Evolutionary conservation across 2,329 filamentous ascomycete species (phyloP).

Genomic region (Coniochaeta hoffmannii): DNA sequence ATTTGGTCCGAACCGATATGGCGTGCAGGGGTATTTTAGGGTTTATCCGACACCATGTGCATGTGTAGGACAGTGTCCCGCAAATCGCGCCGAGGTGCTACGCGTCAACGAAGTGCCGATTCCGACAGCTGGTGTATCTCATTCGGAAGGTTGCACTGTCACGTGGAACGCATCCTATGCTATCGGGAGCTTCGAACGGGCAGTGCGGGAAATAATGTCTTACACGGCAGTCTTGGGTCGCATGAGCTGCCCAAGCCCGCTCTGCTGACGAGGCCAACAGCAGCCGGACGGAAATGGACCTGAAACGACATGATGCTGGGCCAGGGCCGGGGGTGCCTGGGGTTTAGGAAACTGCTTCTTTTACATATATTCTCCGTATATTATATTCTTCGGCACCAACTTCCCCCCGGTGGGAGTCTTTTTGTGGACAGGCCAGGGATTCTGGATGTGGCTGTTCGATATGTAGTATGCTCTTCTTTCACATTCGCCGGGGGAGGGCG

Average conservation of each 20-base stretch:
- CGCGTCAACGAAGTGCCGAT: not conserved
- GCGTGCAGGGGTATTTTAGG: not conserved
- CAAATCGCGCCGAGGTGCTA: not conserved
- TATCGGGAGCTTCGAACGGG: too few relatives aligned
- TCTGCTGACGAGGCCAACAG: not conserved
- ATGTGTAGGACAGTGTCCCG: too few relatives aligned
- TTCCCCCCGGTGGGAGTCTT: not conserved
- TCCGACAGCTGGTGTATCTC: not conserved
- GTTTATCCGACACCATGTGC: too few relatives aligned
- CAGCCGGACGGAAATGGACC: not conserved
- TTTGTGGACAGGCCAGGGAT: not conserved
- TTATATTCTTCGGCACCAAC: not conserved
- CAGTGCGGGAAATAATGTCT: not conserved
- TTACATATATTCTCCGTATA: not conserved
- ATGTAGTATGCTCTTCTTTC: not conserved
- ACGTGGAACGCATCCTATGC: too few relatives aligned
- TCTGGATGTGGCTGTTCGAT: not conserved
- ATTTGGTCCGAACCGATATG: not conserved
- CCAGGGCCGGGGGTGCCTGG: not conserved
- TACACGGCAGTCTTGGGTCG: not conserved
- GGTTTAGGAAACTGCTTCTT: not conserved
- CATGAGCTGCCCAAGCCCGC: not conserved
- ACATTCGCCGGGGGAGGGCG: too few relatives aligned
- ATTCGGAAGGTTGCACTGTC: not conserved
- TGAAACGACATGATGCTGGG: not conserved